Evolutionary conservation across 2,329 filamentous ascomycete genomes (phyloP), one percentile per base, ranked within the genome.

Genomic region (Eutypella sp.): DNA sequence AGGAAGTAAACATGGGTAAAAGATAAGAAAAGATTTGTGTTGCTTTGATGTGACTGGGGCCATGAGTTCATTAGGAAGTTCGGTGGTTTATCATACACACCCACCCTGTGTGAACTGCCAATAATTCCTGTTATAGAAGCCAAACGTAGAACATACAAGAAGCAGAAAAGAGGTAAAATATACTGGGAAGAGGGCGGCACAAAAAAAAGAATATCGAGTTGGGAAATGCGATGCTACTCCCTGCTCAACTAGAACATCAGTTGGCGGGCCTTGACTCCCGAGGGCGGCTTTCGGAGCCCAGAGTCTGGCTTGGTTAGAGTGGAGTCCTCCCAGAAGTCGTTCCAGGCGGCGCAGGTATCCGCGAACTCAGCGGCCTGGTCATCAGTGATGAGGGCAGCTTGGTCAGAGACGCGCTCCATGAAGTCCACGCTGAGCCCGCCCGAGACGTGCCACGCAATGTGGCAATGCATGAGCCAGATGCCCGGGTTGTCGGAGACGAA

Each of bases 351-450:
- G 40, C 54, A 57, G 24, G 52, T 51, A n/a, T 34, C 18, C 13
- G 47, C 25, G 39, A 46, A 57, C 9, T 48, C 47, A 19, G 43
- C n/a, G 8, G 23, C 18, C 23, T 55, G 53, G 27, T 13, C 36
- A 3, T 20, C 5, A 24, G 44, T 50, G 46, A 55, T 47, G 44
- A 45, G 51, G 23, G 39, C 44, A 40, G 40, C 40, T 48, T 54
- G 54, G 33, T 55, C 54, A 18, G 41, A n/a, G 4, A 52, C 53
- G 34, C 57, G 56, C 56, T 64, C 78, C 29, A 79, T 54, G 56
- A 79, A 78, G 56, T 81, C 74, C 25, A 78, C 60, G 8, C 67
- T 71, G 13, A 79, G 66, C 25, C 73, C 75, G 47, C 69, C 67
- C 45, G 59, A 62, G 20, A 73, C 64, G 54, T 79, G 75, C 73